These are phyloP conservation scores for Schizopora paradoxa DNA, from an alignment of 1,284 basidiomycete genomes.

Conservation along the genomic window DNA sequence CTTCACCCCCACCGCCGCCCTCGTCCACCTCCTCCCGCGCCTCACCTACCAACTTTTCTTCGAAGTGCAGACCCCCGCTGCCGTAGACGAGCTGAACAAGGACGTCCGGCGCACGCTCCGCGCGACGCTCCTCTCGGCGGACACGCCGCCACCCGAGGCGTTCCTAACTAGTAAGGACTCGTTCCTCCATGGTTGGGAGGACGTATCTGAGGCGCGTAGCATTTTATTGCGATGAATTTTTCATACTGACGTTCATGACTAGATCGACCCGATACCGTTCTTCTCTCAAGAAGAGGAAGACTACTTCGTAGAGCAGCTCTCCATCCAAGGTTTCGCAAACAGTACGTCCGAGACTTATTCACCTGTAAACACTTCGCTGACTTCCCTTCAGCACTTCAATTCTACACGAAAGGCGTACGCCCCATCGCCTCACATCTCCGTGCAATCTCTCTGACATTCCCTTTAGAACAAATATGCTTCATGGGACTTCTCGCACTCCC, in stretches of 20 bases:
- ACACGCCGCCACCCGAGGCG: slow-evolving; percentile 46
- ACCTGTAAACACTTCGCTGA: slow-evolving; percentile 2
- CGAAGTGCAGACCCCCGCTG: slow-evolving; percentile 39
- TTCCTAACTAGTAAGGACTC: slow-evolving; percentile 46
- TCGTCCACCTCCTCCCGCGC: slow-evolving; percentile 40
- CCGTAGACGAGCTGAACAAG: slow-evolving; percentile 45
- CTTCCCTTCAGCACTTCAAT: slow-evolving; percentile 41
- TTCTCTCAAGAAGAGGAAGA: slow-evolving; percentile 55
- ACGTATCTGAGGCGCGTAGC: slow-evolving; percentile 34
- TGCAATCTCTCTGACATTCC: not conserved
- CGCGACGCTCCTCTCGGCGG: slow-evolving; percentile 43
- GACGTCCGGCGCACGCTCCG: slow-evolving; percentile 53
- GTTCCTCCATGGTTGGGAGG: slow-evolving; percentile 47
- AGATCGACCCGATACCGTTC: slow-evolving; percentile 60
- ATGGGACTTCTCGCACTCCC: slow-evolving; percentile 45
- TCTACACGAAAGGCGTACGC: slow-evolving; percentile 47
- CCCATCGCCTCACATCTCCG: not conserved
- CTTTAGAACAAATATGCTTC: slow-evolving; percentile 48
- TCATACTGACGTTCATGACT: not conserved
- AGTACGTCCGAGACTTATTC: slow-evolving; percentile 37
- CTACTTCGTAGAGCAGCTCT: slow-evolving; percentile 59
- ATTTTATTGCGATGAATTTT: slow-evolving; percentile 1
- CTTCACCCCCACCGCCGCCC: slow-evolving; percentile 41
- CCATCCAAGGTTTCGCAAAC: slow-evolving; percentile 49
- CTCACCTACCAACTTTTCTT: slow-evolving; percentile 63